Evolutionary conservation across 257 asterid species (phyloP), one percentile per base, ranked within the genome.

Genomic region (Rhazya stricta): DNA sequence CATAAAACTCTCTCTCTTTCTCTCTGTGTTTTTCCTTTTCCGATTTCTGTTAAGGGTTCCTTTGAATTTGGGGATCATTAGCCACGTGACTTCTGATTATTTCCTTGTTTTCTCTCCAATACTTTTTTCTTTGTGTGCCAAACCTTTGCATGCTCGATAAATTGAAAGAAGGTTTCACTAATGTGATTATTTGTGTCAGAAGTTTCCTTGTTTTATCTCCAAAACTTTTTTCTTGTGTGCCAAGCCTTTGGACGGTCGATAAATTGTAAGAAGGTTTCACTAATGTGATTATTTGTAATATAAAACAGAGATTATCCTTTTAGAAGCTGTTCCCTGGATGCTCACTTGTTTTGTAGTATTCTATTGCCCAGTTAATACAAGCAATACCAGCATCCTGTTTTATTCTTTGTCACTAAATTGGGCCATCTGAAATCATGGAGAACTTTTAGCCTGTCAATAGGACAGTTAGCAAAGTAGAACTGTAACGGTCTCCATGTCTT

Each of bases 31-130:
- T 50, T 63, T 16, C 32, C 29, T 48, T 8, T 34, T 13, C 19
- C 34, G 15, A n/a, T 12, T 72, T 72, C 34, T 73, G 29, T 39
- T 41, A 73, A n/a, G n/a, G n/a, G n/a, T n/a, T n/a, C n/a, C n/a
- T 29, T 56, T 12, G 29, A 25, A 13, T 25, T 36, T 54, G 48
- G 6, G 25, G 39, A n/a, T 34, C 27, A 50, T 25, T 10, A 12
- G 3, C 23, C 3, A 0, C 21, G 16, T 67, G 56, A 6, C n/a
- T 19, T 4, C 10, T 53, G 8, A 10, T 34, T 71, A 8, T 25
- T 56, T 12, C 2, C 25, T 3, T 68, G 18, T 25, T 42, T 25
- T 39, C 61, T n/a, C 30, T 27, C 5, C 2, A 12, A 23, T 39
- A n/a, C 39, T 37, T 23, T 56, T 25, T 10, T 73, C 41, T 13